Base-by-base conservation (phyloP, 2,329 filamentous ascomycete genomes). In the Nemania diffusa region DNA sequence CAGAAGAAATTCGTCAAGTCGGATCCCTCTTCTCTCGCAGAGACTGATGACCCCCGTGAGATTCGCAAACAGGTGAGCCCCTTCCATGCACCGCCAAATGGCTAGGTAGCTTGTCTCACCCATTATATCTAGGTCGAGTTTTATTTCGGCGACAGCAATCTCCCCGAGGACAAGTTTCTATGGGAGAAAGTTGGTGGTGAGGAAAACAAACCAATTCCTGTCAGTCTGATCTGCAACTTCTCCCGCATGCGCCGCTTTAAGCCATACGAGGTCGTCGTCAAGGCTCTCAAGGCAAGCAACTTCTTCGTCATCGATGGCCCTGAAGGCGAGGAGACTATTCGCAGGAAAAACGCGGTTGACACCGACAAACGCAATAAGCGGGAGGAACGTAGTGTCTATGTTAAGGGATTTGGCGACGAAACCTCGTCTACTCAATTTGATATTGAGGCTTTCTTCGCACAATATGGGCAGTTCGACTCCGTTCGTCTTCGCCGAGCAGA, bases 171-270 rank as follows among this genome's bases (percentile, higher is more conserved):
- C 81, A 92, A 93, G 79, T 97, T 93, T 83, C 87, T 99, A 73
- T 92, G 94, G 84, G 85, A 89, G 70, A 85, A 90, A 75, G 92
- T 93, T 62, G 91, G 90, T 44, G 95, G 95, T 64, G 84, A 87
- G 71, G 86, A 91, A 75, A 97, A 97, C 84, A 91, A 92, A 79
- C 87, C 94, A 50, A 90, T 99, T 42, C 84, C 90, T 24, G 84
- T 99, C 73, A 90, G 90, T 76, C 87, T 90, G 69, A 89, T 99
- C 72, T 89, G 90, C 84, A 90, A 84, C 58, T 99, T 99, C 87
- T 95, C 94, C 83, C 94, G 97, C 79, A 99, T 99, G 97, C 91
- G 90, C 73, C 92, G 91, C 75, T 99, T 98, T 87, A 90, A 96
- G 82, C 93, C 93, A 48, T 94, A 94, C 83, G 89, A 88, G 63